These are phyloP conservation scores for Didymella glomerata DNA, from an alignment of 2,329 filamentous ascomycete species.

Conservation along the genomic window DNA sequence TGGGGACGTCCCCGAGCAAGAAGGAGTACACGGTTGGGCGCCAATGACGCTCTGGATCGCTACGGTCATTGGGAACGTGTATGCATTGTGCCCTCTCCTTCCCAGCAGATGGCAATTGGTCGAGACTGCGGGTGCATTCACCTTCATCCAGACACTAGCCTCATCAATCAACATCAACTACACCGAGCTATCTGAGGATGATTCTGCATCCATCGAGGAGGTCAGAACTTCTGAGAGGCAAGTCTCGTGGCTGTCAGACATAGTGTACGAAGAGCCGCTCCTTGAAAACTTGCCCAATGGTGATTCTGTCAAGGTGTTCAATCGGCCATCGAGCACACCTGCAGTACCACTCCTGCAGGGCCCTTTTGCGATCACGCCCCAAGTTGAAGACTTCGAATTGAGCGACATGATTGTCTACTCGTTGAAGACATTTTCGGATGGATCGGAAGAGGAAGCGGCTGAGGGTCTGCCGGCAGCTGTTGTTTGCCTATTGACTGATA, in stretches of 20 bases:
- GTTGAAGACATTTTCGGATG: conserved; percentile 58
- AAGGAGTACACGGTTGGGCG: conserved; percentile 77
- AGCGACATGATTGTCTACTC: conserved; percentile 68
- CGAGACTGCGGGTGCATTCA: conserved; percentile 58
- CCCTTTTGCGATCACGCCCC: conserved; percentile 64
- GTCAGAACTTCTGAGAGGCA: conserved; percentile 61
- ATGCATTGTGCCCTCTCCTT: conserved; percentile 88
- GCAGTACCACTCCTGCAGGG: conserved; percentile 69
- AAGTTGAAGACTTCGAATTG: conserved; percentile 64
- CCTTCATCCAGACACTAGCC: conserved; percentile 81
- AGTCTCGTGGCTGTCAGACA: conserved; percentile 64
- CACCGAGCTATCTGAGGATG: conserved; percentile 39
- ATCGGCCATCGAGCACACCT: conserved; percentile 62
- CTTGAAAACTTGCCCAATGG: conserved; percentile 53
- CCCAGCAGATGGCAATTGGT: conserved; percentile 80
- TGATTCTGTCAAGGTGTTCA: conserved; percentile 61
- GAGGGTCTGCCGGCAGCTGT: conserved; percentile 65
- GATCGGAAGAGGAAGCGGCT: conserved; percentile 58
- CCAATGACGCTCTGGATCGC: conserved; percentile 96
- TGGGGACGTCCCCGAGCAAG: conserved; percentile 69
- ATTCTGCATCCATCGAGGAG: conserved; percentile 54
- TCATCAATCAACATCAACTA: conserved; percentile 80
- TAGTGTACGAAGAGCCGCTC: conserved; percentile 59
- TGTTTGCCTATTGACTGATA: conserved; percentile 65
- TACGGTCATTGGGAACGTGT: conserved; percentile 93